Conservation (phyloP, 2,329 filamentous ascomycete genomes). For the Didymella pinodella region DNA sequence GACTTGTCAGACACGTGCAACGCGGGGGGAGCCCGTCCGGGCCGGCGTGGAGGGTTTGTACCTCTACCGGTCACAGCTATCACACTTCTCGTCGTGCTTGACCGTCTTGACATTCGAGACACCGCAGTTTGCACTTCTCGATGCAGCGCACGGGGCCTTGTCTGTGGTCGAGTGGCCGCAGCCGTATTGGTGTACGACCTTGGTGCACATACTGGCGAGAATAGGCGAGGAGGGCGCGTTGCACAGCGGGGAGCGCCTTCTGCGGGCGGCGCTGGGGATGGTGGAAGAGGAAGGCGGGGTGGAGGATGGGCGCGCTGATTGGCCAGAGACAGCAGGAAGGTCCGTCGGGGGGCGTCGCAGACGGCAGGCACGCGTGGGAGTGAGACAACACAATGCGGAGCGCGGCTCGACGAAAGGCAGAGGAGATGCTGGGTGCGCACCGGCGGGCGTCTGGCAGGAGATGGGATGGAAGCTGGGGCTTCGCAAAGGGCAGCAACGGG, state of each 20-base stretch:
- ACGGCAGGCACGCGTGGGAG: slow-evolving; percentile 12
- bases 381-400: slow-evolving; percentile 24
- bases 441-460: slow-evolving; percentile 20
- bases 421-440: neutral
- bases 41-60: slow-evolving; percentile 26
- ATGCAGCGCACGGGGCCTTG: slow-evolving; percentile 57
- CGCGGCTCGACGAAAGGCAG: slow-evolving; percentile 12
- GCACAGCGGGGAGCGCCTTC: slow-evolving; percentile 35
- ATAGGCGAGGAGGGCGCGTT: slow-evolving; percentile 28
- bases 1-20: slow-evolving; percentile 42
- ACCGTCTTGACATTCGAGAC: slow-evolving; percentile 54
- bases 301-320: slow-evolving; percentile 37
- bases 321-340: slow-evolving; percentile 30
- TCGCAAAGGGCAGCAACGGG: slow-evolving; percentile 19
- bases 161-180: slow-evolving; percentile 56
- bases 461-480: slow-evolving; percentile 21
- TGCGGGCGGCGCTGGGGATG: slow-evolving; percentile 29
- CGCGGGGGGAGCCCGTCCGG: slow-evolving; percentile 17
- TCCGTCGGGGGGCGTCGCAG: slow-evolving; percentile 28
- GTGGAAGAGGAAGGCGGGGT: slow-evolving; percentile 33
- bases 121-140: slow-evolving; percentile 53
- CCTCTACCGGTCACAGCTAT: slow-evolving; percentile 56
- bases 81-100: slow-evolving; percentile 59
- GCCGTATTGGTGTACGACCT: slow-evolving; percentile 57
- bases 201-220: slow-evolving; percentile 55